These are phyloP conservation scores for Halenospora varia DNA, from an alignment of 495 filamentous ascomycete species.

Conservation along the genomic window DNA sequence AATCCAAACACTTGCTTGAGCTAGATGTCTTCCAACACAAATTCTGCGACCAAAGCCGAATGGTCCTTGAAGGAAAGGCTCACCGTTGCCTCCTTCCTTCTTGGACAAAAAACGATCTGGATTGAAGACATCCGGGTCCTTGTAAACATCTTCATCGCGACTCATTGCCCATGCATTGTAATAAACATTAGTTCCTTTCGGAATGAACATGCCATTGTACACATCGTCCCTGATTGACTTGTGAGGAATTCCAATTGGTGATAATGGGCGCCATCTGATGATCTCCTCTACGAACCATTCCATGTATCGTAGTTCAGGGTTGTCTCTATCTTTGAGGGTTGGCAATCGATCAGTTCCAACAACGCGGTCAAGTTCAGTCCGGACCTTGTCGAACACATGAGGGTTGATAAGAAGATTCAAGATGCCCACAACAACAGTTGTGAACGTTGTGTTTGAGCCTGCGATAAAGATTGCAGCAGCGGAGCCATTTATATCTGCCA, in stretches of 20 bases:
- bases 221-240: slow-evolving; percentile 28
- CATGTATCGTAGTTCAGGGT: slow-evolving; percentile 29
- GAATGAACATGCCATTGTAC: slow-evolving; percentile 44
- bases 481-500: slow-evolving; percentile 15
- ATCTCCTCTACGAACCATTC: slow-evolving; percentile 26
- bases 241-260: slow-evolving; percentile 29
- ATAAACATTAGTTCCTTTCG: slow-evolving; percentile 41
- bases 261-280: slow-evolving; percentile 22
- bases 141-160: slow-evolving; percentile 35
- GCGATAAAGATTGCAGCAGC: slow-evolving; percentile 16
- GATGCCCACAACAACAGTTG: slow-evolving; percentile 22
- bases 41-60: slow-evolving; percentile 48
- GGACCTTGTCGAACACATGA: slow-evolving; percentile 26
- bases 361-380: slow-evolving; percentile 29
- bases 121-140: slow-evolving; percentile 36
- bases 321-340: slow-evolving; percentile 21
- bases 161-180: slow-evolving; percentile 44
- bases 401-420: slow-evolving; percentile 26
- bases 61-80: slow-evolving; percentile 43
- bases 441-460: slow-evolving; percentile 12
- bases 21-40: slow-evolving; percentile 15
- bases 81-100: slow-evolving; percentile 41
- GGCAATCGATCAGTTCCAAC: slow-evolving; percentile 26
- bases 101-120: slow-evolving; percentile 41
- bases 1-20: slow-evolving; percentile 14